Percentiles rank a stretch among this genome's conserved stretches.
Evolutionary conservation across 768 basidiomycete species (phyloP).

Genomic region (Suillus cothurnatus): DNA sequence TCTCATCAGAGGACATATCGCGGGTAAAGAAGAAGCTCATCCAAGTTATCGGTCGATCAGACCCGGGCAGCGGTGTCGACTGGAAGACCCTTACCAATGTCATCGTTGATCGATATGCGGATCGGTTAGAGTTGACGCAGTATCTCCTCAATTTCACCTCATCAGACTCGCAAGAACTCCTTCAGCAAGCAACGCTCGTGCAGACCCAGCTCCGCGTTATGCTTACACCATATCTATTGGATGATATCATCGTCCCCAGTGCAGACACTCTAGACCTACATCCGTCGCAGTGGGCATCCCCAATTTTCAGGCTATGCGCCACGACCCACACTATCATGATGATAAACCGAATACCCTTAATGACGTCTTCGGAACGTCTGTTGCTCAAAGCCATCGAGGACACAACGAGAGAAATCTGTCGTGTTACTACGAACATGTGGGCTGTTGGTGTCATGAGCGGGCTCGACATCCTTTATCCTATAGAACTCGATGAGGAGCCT

Average conservation of each 20-base stretch:
- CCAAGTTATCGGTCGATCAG: conserved; percentile 7
- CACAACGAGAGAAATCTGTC: conserved; percentile 21
- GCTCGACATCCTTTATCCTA: not conserved
- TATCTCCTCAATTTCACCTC: conserved; percentile 34
- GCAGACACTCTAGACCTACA: not conserved
- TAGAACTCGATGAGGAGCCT: not conserved
- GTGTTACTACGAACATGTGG: conserved; percentile 23
- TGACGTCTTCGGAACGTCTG: conserved; percentile 18
- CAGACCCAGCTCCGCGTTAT: conserved; percentile 25
- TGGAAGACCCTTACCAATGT: conserved; percentile 42
- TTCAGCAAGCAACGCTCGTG: conserved; percentile 11
- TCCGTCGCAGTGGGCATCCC: conserved; percentile 14
- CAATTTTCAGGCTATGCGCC: conserved; percentile 14
- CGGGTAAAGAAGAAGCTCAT: conserved; percentile 11
- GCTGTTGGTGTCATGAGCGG: conserved; percentile 18
- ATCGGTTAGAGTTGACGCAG: conserved; percentile 42
- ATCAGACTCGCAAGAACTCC: conserved; percentile 16
- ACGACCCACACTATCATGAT: conserved; percentile 14
- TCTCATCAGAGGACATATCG: conserved; percentile 17
- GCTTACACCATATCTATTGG: conserved; percentile 17
- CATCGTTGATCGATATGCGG: conserved; percentile 44
- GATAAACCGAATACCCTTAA: not conserved
- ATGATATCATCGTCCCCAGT: conserved; percentile 8
- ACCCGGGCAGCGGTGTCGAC: conserved; percentile 37
- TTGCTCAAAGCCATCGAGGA: conserved; percentile 14